A percentile compares a stretch with the other conserved stretches of the same genome.
These are phyloP conservation scores for Colletotrichum sp. DNA, from an alignment of 2,329 filamentous ascomycete species.

Conservation along the genomic window DNA sequence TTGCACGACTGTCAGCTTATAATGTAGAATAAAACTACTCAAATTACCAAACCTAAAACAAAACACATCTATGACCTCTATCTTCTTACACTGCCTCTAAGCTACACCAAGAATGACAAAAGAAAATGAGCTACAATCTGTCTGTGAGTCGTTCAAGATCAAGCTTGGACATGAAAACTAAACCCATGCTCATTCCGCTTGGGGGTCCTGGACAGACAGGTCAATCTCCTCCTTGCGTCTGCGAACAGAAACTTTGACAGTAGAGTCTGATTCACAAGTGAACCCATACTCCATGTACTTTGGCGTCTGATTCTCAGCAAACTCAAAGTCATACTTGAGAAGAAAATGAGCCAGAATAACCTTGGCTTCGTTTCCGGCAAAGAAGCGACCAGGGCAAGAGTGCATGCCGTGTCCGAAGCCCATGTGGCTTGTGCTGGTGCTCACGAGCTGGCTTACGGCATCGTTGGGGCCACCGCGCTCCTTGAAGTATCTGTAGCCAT, in stretches of 20 bases:
- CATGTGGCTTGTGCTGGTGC: background rate
- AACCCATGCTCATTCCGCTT: background rate
- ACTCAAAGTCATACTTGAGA: background rate
- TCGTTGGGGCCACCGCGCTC: background rate
- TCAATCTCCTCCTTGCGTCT: background rate
- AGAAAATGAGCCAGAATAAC: background rate
- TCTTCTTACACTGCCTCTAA: background rate
- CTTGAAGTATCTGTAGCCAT: background rate
- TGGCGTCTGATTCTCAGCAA: background rate
- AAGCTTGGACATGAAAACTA: background rate
- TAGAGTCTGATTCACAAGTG: background rate
- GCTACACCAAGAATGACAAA: background rate
- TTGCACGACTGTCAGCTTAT: background rate
- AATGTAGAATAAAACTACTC: accelerated
- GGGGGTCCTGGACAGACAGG: background rate
- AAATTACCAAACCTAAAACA: background rate
- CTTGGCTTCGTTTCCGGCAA: background rate
- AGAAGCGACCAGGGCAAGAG: conserved; percentile 1
- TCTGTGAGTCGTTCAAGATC: accelerated
- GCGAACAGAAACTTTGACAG: background rate
- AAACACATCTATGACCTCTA: background rate
- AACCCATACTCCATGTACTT: background rate
- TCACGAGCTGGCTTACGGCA: background rate
- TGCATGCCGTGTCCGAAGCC: background rate
- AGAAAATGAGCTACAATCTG: background rate